phyloP scores from a whole-genome alignment of 2,329 filamentous ascomycete genomes.

The Alternaria solani region DNA sequence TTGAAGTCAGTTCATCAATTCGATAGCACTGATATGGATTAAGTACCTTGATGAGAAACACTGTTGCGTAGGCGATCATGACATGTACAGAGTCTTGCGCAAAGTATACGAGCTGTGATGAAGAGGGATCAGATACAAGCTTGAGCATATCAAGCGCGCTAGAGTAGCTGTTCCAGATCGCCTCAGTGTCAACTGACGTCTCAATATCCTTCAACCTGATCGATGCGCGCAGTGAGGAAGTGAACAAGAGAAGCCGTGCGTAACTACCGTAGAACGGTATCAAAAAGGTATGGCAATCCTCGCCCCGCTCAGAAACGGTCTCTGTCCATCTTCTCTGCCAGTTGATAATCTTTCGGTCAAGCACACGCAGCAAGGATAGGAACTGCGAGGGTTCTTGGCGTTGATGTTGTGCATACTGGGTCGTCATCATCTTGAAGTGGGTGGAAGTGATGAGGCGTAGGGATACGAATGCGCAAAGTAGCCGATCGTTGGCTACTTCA shows the following conservation, averaged over 20 bases:
- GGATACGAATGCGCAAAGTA: neutral
- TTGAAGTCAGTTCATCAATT: neutral
- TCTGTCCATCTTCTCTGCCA: neutral
- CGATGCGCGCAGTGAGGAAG: neutral
- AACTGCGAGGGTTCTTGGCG: neutral
- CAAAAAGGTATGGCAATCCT: neutral
- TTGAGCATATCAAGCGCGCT: neutral
- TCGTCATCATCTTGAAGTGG: neutral
- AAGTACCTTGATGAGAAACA: neutral
- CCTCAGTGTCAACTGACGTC: neutral
- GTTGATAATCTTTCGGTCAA: neutral
- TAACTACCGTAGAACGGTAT: neutral
- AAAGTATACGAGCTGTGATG: neutral
- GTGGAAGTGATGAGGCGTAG: neutral
- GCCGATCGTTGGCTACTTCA: neutral
- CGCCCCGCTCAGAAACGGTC: neutral
- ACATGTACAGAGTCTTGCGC: neutral
- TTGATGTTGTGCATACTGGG: neutral
- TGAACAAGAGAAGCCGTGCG: neutral
- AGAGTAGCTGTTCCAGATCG: neutral
- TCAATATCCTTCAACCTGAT: neutral
- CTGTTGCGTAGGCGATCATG: neutral
- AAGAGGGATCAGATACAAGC: neutral
- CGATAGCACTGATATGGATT: rapidly evolving
- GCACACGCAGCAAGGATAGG: neutral